Evolutionary conservation across 352 stramenopile species (phyloP), one percentile per base, ranked within the genome.

Genomic region (Halophytophthora polymorphica): DNA sequence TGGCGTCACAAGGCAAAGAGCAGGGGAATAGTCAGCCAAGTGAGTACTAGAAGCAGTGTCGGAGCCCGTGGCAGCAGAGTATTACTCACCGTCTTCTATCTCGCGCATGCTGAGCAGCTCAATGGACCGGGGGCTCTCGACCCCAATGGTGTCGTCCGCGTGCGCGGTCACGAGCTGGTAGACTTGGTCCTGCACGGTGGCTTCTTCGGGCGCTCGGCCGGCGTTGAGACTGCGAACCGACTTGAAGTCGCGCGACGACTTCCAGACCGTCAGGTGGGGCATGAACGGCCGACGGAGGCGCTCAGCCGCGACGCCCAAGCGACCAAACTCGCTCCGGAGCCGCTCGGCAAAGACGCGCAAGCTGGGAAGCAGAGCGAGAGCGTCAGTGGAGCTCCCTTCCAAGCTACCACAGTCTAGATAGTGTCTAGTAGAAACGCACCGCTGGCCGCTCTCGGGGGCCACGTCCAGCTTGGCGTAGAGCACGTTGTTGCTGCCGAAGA

Each of bases 231-330:
- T 46, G 5, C 47, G 41, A 22, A 73, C 64, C 15, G 63, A 39
- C 6, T 64, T n/a, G 6, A 50, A 58, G 28, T 71, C 47, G 12
- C 52, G 66, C 4, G 58, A 64, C 7, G 56, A 53, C 46, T 83
- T 81, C 69, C 73, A 83, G 17, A 83, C 61, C 7, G 72, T 78
- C 48, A 77, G 11, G 44, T 83, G 72, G n/a, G 72, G 66, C 6
- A 46, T 56, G 51, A 68, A 80, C 17, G 69, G 66, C 22, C 41
- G 57, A 13, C 56, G 48, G 28, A 76, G 71, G 2, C 12, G 38
- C 41, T 73, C 66, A 6, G 61, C 69, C 7, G 64, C 66, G 42
- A 76, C 50, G 1, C 61, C 66, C 25, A 57, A 36, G 2, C n/a
- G 34, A 2, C 49, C 14, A 45, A 68, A 76, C 3, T 53, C 49